These are phyloP conservation scores for Carnegiea gigantea DNA, from an alignment of 179 eudicot species.

Conservation along the genomic window DNA sequence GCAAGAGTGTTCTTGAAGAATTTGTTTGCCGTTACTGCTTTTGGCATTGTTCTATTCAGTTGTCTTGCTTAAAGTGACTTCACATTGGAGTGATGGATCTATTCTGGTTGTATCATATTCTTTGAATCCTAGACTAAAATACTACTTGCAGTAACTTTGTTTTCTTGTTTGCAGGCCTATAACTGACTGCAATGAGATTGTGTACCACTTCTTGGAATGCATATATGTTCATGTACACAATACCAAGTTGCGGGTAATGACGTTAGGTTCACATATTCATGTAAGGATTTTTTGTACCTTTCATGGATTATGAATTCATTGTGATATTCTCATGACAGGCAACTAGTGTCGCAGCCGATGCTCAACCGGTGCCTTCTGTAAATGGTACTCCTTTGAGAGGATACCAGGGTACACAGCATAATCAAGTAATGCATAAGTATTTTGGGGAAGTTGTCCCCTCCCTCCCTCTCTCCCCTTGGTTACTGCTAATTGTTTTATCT, in stretches of 20 bases:
- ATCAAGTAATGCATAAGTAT: constrained; percentile 46
- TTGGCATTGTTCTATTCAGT: background rate
- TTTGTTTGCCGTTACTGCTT: background rate
- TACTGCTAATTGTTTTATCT: background rate
- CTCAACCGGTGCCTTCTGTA: constrained; percentile 34
- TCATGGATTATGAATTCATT: constrained; percentile 5
- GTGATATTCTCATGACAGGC: constrained; percentile 23
- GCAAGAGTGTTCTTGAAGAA: background rate
- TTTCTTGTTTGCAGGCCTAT: constrained; percentile 60
- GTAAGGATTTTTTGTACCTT: background rate
- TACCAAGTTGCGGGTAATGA: constrained; percentile 54
- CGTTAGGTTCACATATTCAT: background rate
- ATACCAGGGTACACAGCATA: constrained; percentile 53
- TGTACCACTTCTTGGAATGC: constrained; percentile 80
- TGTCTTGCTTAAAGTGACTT: background rate
- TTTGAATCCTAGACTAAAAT: background rate
- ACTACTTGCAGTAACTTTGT: background rate
- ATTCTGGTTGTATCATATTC: background rate
- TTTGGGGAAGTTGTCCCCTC: background rate
- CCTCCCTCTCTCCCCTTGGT: background rate
- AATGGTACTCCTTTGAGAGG: constrained; percentile 49
- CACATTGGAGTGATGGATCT: background rate
- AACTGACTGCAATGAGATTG: constrained; percentile 69
- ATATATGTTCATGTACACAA: constrained; percentile 63
- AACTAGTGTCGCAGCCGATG: constrained; percentile 37